Conservation (phyloP, 345 rosid species). For the Linum lewisii region DNA sequence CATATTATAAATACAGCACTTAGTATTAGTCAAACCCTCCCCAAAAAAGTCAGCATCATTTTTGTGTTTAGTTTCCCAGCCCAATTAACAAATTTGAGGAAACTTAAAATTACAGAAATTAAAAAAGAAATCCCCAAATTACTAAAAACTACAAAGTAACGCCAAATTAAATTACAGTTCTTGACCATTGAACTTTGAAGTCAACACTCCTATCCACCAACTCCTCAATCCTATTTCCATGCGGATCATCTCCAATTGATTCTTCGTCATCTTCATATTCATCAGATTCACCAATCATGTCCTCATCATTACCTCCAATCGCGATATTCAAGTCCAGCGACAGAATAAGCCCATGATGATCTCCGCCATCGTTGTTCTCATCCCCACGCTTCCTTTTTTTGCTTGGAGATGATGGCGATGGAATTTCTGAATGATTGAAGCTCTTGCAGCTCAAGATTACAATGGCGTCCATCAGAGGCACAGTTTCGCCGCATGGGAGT, state of each 20-base stretch:
- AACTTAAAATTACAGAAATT: too few relatives aligned
- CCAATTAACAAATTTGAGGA: too few relatives aligned
- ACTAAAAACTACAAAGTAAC: too few relatives aligned
- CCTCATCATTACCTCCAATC: constrained; percentile 24
- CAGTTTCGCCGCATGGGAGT: constrained; percentile 34
- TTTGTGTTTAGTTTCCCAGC: too few relatives aligned
- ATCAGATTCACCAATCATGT: constrained; percentile 4
- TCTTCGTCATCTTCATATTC: constrained; percentile 18
- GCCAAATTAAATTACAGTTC: too few relatives aligned
- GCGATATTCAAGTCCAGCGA: constrained; percentile 52
- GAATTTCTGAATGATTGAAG: constrained; percentile 17
- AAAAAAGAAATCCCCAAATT: too few relatives aligned
- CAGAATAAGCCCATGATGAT: constrained; percentile 7
- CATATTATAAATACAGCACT: too few relatives aligned
- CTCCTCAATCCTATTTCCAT: constrained; percentile 21
- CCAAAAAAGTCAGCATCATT: too few relatives aligned
- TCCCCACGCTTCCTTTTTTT: constrained; percentile 13
- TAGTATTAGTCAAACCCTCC: too few relatives aligned
- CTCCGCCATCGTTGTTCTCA: too few relatives aligned
- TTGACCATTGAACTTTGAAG: constrained; percentile 42
- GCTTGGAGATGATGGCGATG: constrained; percentile 23
- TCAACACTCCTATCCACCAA: constrained; percentile 34
- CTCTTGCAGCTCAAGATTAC: constrained; percentile 43
- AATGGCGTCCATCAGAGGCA: constrained; percentile 51
- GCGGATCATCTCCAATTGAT: constrained; percentile 12